Evolutionary conservation across 2,329 filamentous ascomycete species (phyloP), one percentile per base, ranked within the genome.

Genomic region (Aspergillus ochraceoroseus): DNA sequence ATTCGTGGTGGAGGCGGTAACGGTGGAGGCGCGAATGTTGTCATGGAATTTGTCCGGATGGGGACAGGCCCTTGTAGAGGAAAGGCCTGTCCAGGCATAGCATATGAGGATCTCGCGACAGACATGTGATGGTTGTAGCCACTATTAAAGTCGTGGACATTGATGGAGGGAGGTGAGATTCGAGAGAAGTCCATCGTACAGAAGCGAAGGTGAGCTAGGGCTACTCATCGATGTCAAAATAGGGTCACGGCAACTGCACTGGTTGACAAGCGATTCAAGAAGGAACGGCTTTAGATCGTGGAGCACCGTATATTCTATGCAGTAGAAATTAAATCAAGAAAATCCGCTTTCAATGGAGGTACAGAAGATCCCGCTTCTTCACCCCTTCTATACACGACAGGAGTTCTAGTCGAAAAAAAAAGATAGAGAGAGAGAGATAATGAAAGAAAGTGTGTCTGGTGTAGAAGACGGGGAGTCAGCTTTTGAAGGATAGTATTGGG

Each of bases 1-100:
- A 83, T 73, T 57, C 70, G 72, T 37, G 80, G 76, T 43, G 81
- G 81, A 52, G 80, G 81, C 53, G 80, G 81, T 54, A 84, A 70
- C 34, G 80, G 79, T 48, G 81, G 80, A 43, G 81, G 80, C 35
- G 71, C 68, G 29, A 61, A 58, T 34, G 64, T 57, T 43, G 65
- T 59, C 38, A 55, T 57, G 55, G 73, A 70, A 44, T 73, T 70
- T 56, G 75, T 71, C 34, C 77, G 78, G 58, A 85, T 83, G 45
- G 79, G 70, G 77, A 84, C 79, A 51, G 77, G 74, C 47, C 72
- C 71, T 47, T 70, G 68, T 28, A 70, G 62, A 32, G 67, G 56
- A 34, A 61, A 60, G 45, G 66, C 55, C 41, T 62, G 64, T 28
- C 70, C 62, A 41, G 67, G 61, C 55, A 65, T 63, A 56, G 56